Evolutionary conservation across 2,329 filamentous ascomycete genomes (phyloP).

Genomic region (Arthroderma uncinatum): DNA sequence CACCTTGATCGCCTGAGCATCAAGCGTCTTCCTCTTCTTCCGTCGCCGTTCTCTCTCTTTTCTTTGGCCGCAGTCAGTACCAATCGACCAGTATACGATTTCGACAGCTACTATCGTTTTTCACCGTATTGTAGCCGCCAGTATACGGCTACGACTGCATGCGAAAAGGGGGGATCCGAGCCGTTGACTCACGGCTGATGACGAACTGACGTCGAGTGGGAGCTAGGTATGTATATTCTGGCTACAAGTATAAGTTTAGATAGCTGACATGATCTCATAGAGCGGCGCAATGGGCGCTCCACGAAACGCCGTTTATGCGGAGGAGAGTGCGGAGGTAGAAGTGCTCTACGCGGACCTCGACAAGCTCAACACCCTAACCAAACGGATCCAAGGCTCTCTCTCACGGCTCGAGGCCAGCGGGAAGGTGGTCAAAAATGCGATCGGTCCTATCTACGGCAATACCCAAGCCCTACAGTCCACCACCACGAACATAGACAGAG

Average conservation of each 20-base stretch:
- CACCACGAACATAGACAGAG: constrained; percentile 75
- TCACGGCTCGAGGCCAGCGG: constrained; percentile 75
- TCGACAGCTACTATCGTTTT: background rate
- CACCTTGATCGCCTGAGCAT: background rate
- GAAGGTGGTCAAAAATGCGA: constrained; percentile 81
- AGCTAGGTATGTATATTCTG: background rate
- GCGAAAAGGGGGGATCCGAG: background rate
- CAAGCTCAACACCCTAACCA: constrained; percentile 85
- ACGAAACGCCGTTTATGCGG: constrained; percentile 48
- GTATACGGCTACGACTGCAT: background rate
- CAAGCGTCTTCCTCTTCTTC: too few species aligned
- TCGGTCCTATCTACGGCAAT: constrained; percentile 84
- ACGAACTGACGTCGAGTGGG: background rate
- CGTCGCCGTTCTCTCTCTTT: too few species aligned
- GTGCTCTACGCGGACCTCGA: constrained; percentile 62
- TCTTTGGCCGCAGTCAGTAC: too few species aligned
- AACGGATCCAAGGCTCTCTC: constrained; percentile 86
- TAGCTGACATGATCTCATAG: background rate
- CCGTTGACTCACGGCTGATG: background rate
- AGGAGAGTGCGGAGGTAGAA: constrained; percentile 58
- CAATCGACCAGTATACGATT: too few species aligned
- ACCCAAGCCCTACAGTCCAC: constrained; percentile 82
- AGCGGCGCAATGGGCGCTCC: constrained; percentile 41
- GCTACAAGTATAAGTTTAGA: too few species aligned
- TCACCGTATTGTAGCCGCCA: background rate